These are phyloP conservation scores for Silene latifolia DNA, from an alignment of 148 eudicot genomes.

Conservation along the genomic window DNA sequence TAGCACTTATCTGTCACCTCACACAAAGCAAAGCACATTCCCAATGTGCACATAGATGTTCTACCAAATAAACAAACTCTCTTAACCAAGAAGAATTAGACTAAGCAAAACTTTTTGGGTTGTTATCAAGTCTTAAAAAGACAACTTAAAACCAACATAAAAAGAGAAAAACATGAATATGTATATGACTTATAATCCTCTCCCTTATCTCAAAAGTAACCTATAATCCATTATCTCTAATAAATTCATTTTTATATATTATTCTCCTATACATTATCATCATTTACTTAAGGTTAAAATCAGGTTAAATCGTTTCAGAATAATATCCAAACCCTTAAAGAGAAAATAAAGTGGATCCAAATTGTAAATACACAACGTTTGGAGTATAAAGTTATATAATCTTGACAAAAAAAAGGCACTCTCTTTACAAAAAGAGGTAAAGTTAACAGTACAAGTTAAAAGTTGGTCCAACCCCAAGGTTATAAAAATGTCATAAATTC, in stretches of 20 bases:
- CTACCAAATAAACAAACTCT: constrained; percentile 8
- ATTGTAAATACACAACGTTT: neutral
- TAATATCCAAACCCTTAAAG: too few relatives aligned
- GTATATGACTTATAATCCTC: too few relatives aligned
- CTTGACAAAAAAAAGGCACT: neutral
- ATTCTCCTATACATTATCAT: too few relatives aligned
- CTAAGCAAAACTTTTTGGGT: neutral
- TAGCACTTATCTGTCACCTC: neutral
- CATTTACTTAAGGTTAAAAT: too few relatives aligned
- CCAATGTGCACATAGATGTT: neutral
- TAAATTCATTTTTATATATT: too few relatives aligned
- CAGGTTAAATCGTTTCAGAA: too few relatives aligned
- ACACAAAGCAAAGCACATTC: neutral
- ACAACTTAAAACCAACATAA: constrained; percentile 6
- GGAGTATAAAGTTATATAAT: neutral
- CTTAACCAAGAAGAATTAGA: constrained; percentile 16
- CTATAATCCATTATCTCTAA: too few relatives aligned
- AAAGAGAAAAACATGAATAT: neutral
- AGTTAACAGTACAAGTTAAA: neutral
- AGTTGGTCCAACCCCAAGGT: constrained; percentile 7
- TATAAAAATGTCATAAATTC: neutral
- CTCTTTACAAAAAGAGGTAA: constrained; percentile 7
- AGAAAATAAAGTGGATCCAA: too few relatives aligned
- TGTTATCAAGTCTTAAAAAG: constrained; percentile 11
- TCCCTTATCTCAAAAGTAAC: too few relatives aligned